Conservation (phyloP, 441 rosid genomes). For the Erodium trifolium region DNA sequence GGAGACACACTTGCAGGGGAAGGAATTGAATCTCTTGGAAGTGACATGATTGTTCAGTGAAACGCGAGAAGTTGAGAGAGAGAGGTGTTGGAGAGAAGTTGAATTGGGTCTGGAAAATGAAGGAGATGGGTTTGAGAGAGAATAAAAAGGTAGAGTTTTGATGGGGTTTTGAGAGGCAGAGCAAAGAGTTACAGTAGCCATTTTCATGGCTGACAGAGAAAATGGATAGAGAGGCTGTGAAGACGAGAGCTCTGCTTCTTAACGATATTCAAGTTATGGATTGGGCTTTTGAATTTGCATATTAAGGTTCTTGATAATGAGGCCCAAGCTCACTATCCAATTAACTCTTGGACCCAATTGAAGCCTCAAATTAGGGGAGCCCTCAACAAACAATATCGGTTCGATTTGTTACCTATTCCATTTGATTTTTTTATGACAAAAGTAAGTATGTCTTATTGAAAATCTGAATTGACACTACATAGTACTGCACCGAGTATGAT, state of each 20-base stretch:
- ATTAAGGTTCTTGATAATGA: too few relatives aligned
- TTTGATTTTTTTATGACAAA: too few relatives aligned
- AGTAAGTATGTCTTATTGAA: too few relatives aligned
- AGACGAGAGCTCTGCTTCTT: background rate
- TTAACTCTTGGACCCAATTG: too few relatives aligned
- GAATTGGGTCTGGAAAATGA: constrained; percentile 17
- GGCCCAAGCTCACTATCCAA: too few relatives aligned
- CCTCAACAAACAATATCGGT: too few relatives aligned
- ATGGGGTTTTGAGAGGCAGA: constrained; percentile 20
- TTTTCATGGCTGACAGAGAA: constrained; percentile 15
- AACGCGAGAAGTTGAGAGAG: constrained; percentile 12
- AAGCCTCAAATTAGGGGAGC: too few relatives aligned
- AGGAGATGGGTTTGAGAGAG: background rate
- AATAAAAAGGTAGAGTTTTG: constrained; percentile 18
- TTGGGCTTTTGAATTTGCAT: background rate
- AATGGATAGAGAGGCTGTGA: constrained; percentile 16
- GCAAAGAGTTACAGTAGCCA: constrained; percentile 24
- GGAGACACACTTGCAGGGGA: constrained; percentile 43
- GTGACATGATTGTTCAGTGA: constrained; percentile 17
- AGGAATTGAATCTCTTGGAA: constrained; percentile 21
- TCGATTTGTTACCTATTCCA: too few relatives aligned
- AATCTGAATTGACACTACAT: too few relatives aligned
- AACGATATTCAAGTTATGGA: background rate
- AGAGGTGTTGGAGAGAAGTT: constrained; percentile 11
- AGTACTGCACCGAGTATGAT: too few relatives aligned